Base-by-base conservation (phyloP, 371 early-diverging fungal genomes). In the Catenaria anguillulae region DNA sequence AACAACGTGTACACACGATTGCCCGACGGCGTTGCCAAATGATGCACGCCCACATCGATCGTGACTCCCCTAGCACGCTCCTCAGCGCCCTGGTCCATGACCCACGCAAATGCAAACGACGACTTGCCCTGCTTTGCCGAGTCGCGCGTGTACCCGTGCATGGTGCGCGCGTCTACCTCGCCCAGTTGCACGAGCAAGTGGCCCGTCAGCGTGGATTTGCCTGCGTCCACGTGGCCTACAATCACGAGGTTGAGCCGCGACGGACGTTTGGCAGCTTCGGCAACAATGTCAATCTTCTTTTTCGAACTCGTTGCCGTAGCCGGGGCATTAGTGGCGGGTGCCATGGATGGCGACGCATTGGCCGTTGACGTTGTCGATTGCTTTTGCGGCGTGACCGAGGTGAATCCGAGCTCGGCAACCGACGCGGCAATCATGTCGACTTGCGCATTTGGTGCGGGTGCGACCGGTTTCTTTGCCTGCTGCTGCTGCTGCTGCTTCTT, bases 151-250 rank as follows among this genome's bases (percentile, higher is more conserved):
- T 90, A 94, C 72, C 92, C 92, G 31, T 86, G 81, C 73, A 99
- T 84, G 6, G 87, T 85, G 37, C 90, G 81, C 56, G 89, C 88
- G 59, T 85, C 87, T 31, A 99, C 93, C 61, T 92, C 85, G 10
- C 93, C 94, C 36, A 92, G 71, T 24, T 84, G 75, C 62, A 85
- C 88, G 13, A 98, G 78, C 63, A 99, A 72, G 67, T 97, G 94
- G 0, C 99, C 99, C 90, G 97, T 93, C 63, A 95, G 75, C 12
- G 99, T 99, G 46, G 90, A 89, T 75, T 99, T 99, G 60, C 96
- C 99, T 6, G 98, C 93, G 76, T 99, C 99, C 12, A 99, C 99
- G 70, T 99, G 99, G 0, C 99, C 93, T 64, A 92, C 84, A 12
- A 93, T 84, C 2, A 92, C 88, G 34, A 96, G 70, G 61, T 92